These are phyloP conservation scores for Caryopteris hybrid DNA, from an alignment of 305 asterid genomes.

Conservation along the genomic window DNA sequence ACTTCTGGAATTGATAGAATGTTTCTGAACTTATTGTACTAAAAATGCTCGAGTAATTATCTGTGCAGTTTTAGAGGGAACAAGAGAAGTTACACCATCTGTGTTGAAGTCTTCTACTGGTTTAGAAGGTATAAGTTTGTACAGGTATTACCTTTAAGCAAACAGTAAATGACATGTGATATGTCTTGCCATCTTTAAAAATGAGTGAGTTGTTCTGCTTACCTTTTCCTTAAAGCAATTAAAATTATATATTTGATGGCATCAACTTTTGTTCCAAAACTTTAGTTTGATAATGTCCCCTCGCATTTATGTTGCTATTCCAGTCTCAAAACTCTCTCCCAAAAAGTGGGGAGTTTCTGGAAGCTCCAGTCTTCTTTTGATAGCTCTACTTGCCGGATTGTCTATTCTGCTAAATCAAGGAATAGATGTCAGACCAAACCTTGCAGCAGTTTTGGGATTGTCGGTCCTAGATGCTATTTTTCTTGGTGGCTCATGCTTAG, in stretches of 20 bases:
- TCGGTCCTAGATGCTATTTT: conserved; percentile 67
- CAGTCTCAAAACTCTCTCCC: conserved; percentile 88
- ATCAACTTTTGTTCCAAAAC: background rate
- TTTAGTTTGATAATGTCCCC: conserved; percentile 1
- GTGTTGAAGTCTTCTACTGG: conserved; percentile 81
- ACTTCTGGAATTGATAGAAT: background rate
- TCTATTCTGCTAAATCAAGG: conserved; percentile 78
- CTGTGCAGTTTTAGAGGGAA: conserved; percentile 79
- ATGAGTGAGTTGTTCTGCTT: background rate
- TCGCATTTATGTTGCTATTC: conserved; percentile 24
- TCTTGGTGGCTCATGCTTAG: conserved; percentile 90
- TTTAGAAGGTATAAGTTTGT: conserved; percentile 65
- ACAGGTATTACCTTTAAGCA: background rate
- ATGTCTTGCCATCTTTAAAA: background rate
- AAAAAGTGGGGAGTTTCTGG: conserved; percentile 97
- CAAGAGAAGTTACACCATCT: conserved; percentile 85
- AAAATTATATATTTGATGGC: background rate
- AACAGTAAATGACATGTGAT: background rate
- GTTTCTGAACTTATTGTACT: background rate
- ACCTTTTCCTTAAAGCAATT: background rate
- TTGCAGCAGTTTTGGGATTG: conserved; percentile 68
- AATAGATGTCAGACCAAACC: conserved; percentile 80
- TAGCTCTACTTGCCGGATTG: conserved; percentile 57
- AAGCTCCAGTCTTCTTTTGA: conserved; percentile 60
- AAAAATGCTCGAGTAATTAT: conserved; percentile 19